These are phyloP conservation scores for Atkinsonella hypoxylon DNA, from an alignment of 2,329 filamentous ascomycete species.

Conservation along the genomic window DNA sequence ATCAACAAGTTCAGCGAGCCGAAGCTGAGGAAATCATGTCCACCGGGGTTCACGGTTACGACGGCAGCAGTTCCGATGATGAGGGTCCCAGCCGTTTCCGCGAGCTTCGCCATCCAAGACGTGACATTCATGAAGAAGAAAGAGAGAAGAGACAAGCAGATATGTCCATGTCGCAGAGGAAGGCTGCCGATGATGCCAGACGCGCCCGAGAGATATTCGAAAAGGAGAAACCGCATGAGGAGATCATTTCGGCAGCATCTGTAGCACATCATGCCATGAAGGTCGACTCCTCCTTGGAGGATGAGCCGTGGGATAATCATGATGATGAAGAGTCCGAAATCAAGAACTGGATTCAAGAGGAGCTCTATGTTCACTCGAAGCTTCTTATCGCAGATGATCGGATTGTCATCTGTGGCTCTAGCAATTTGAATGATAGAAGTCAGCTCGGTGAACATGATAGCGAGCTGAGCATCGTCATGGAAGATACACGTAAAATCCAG, in stretches of 20 bases:
- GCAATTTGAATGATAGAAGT: conserved; percentile 84
- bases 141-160: neutral
- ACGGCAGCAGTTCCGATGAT: conserved; percentile 25
- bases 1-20: conserved; percentile 76
- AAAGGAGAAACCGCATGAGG: conserved; percentile 27
- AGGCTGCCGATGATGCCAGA: conserved; percentile 25
- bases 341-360: conserved; percentile 85
- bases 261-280: conserved; percentile 78
- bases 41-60: conserved; percentile 52
- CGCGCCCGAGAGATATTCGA: conserved; percentile 43
- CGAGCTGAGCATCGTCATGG: conserved; percentile 81
- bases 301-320: conserved; percentile 63
- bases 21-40: conserved; percentile 84
- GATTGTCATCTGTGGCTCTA: conserved; percentile 72
- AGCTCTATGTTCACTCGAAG: conserved; percentile 91
- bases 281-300: conserved; percentile 40
- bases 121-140: conserved; percentile 24
- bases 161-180: conserved; percentile 15
- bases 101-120: conserved; percentile 1
- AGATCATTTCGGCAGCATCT: conserved; percentile 25
- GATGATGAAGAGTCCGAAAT: conserved; percentile 61
- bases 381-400: conserved; percentile 81
- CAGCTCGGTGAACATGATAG: conserved; percentile 85
- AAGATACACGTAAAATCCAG: conserved; percentile 61
- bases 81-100: conserved; percentile 2